Conservation (phyloP, 345 rosid genomes). For the Crucihimalaya himalaica region DNA sequence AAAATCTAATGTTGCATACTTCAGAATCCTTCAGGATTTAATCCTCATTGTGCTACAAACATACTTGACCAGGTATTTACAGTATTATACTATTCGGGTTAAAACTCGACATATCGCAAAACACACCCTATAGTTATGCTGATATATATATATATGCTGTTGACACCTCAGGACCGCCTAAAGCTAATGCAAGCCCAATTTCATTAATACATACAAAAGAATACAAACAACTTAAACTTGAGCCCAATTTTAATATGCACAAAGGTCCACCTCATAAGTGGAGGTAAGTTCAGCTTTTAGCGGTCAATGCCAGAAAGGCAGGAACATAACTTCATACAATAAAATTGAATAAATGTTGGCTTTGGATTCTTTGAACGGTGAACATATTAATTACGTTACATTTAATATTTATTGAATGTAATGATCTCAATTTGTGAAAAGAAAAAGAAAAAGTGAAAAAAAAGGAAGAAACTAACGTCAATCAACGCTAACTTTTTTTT, state of each 20-base stretch:
- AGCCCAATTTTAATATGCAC: constrained; percentile 12
- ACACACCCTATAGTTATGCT: neutral
- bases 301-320: neutral
- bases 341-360: neutral
- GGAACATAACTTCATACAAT: neutral
- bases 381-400: neutral
- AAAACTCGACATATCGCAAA: neutral
- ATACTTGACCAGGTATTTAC: neutral
- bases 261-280: constrained; percentile 2
- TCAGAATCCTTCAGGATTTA: neutral
- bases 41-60: neutral
- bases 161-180: neutral
- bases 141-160: neutral
- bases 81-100: neutral
- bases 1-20: neutral
- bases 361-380: neutral
- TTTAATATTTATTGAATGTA: neutral
- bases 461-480: neutral
- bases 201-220: neutral
- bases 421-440: neutral
- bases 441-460: too few relatives aligned
- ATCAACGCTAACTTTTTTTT: too few relatives aligned
- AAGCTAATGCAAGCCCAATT: constrained; percentile 19
- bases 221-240: neutral
- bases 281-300: neutral